Evolutionary conservation across 345 rosid genomes (phyloP), one percentile per base, ranked within the genome.

Genomic region (Melaleuca quinquenervia): DNA sequence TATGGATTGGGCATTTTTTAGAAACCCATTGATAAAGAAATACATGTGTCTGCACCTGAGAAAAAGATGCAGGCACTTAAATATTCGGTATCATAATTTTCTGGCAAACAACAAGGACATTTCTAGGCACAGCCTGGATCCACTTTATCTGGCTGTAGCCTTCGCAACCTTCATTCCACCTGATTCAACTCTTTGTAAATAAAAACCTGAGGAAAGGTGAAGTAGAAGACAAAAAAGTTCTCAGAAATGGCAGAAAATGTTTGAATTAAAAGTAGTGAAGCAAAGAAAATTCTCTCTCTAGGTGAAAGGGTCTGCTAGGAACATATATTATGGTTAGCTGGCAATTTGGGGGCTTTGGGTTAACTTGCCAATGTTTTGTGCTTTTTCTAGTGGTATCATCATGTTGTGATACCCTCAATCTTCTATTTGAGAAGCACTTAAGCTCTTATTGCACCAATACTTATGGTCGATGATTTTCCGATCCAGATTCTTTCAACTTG

Each of bases 401-500:
- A 20, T 18, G 48, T 70, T 70, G 78, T 3, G 26, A 70, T 70
- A 36, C 24, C 48, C 48, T 70, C 7, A 36, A 70, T 48, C 78
- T 18, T 70, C 48, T 70, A 70, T 10, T 18, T 36, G 21, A 18
- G 26, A 18, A 70, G 13, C 78, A 36, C 26, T 70, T 36, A 36
- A 32, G 8, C 78, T 64, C 22, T 64, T 32, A 64, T 26, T 70
- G 45, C 78, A 7, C 44, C 32, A 32, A 8, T 7, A 70, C 78
- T 70, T 9, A 70, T 15, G 52, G 13, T 22, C 41, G 54, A 53
- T 50, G 48, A 53, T 85, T 70, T 62, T 70, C 78, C 78, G 29
- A 70, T 89, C 89, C 91, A 97, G 99, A 97, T 93, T 96, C 99
- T 74, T 97, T 95, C 92, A 96, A 97, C 91, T 92, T 97, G 88